These are phyloP conservation scores for Micractinium sp. DNA, from an alignment of 139 green algal species.

Conservation along the genomic window DNA sequence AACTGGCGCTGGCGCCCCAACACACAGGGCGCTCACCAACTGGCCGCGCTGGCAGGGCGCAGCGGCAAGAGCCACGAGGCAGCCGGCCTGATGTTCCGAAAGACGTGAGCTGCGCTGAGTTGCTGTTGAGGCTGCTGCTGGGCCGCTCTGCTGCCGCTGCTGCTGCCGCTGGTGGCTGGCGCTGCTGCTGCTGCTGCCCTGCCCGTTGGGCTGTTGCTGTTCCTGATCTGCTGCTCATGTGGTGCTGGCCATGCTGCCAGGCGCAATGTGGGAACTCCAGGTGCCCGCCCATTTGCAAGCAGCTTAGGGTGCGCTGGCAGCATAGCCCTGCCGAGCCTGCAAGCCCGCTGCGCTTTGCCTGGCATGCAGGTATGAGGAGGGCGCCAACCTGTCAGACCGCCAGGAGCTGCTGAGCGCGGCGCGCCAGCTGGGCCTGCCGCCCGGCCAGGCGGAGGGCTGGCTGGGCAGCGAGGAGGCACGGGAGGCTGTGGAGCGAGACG, in stretches of 20 bases:
- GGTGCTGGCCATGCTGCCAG: not conserved
- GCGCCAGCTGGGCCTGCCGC: not conserved
- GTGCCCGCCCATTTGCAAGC: not conserved
- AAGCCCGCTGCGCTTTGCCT: not conserved
- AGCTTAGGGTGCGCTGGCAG: not conserved
- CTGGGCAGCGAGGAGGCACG: constrained; percentile 3
- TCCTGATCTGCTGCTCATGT: not conserved
- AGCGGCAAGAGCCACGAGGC: constrained; percentile 12
- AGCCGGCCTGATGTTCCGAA: not conserved
- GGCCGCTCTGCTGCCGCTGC: not conserved
- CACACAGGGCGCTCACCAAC: not conserved
- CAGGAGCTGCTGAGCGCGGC: constrained; percentile 4
- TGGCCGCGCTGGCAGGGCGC: not conserved
- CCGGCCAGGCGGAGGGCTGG: not conserved
- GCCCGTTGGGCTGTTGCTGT: not conserved
- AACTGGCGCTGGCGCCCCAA: constrained; percentile 7
- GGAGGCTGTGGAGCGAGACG: not conserved
- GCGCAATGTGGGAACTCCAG: not conserved
- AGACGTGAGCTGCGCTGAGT: not conserved
- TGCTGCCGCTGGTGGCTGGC: not conserved
- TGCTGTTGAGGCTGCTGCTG: not conserved
- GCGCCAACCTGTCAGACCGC: not conserved
- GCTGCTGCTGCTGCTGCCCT: too few species aligned
- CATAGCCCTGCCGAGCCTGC: not conserved
- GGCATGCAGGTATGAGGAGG: not conserved